A percentile compares a stretch with the other conserved stretches of the same genome.
These are phyloP conservation scores for Colletotrichum kahawae DNA, from an alignment of 2,329 filamentous ascomycete species.

Conservation along the genomic window DNA sequence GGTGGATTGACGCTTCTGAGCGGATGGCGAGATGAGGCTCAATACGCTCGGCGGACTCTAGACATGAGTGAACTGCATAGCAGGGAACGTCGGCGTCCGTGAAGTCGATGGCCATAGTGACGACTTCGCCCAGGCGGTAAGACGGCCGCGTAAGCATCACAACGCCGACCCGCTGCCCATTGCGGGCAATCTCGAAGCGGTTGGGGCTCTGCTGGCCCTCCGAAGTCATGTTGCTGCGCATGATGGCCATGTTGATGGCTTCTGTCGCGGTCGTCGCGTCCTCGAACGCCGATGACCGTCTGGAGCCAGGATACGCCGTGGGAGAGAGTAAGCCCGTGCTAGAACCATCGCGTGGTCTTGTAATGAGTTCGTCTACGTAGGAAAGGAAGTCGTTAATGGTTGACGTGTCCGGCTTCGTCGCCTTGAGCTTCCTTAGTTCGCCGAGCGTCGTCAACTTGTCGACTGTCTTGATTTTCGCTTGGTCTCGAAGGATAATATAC, in stretches of 20 bases:
- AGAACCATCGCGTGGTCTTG: conserved; percentile 58
- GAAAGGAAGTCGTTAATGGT: conserved; percentile 70
- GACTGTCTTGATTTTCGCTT: conserved; percentile 69
- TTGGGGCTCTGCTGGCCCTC: conserved; percentile 83
- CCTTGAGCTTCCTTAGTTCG: conserved; percentile 21
- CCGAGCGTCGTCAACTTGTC: conserved; percentile 35
- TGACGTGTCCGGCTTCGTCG: conserved; percentile 15
- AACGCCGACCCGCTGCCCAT: conserved; percentile 88
- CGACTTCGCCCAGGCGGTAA: conserved; percentile 86
- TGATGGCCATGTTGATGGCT: conserved; percentile 87
- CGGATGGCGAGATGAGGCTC: conserved; percentile 81
- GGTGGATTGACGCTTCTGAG: conserved; percentile 82
- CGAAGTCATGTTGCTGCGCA: conserved; percentile 75
- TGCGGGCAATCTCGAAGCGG: conserved; percentile 92
- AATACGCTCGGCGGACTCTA: conserved; percentile 88
- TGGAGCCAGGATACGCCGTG: conserved; percentile 62
- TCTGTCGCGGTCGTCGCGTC: conserved; percentile 74
- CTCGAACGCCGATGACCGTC: conserved; percentile 59
- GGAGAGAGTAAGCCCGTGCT: conserved; percentile 73
- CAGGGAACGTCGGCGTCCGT: conserved; percentile 77
- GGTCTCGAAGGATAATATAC: conserved; percentile 86
- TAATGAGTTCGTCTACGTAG: conserved; percentile 79
- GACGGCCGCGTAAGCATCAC: conserved; percentile 88
- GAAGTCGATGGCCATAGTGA: conserved; percentile 87
- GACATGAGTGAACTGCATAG: conserved; percentile 81